Base-by-base conservation (phyloP, 805 yeast species). In the Candida stauntonica region DNA sequence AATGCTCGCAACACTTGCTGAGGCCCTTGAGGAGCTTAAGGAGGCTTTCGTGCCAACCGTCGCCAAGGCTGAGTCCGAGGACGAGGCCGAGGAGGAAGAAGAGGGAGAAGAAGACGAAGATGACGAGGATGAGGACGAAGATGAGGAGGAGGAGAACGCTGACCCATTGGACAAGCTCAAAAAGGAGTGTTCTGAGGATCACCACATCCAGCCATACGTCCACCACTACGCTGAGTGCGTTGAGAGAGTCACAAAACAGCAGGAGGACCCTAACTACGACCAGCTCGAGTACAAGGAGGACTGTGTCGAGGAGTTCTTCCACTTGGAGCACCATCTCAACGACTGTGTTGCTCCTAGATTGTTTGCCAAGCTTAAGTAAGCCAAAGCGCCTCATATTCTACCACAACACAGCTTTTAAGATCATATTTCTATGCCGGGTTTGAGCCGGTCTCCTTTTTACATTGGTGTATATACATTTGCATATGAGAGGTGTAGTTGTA, bases 261-360 rank as follows among this genome's bases (percentile, higher is more conserved):
- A 72, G 72, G 86, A 88, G 69, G 89, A 86, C 60, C 83, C 76
- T 52, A 95, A 72, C 54, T 89, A 91, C 63, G 96, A 67, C 20
- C 81, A 83, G 42, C 76, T 75, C 56, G 79, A 72, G 9, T 73
- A 86, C 74, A 91, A 91, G 70, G 99, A 91, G 73, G 97, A 91
- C 69, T 91, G 99, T 75, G 83, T 91, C 46, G 98, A 91, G 69
- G 99, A 91, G 69, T 91, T 85, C 66, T 91, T 91, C 87, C 98
- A 93, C 69, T 74, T 89, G 63, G 87, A 87, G 66, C 97, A 91
- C 67, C 86, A 94, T 72, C 54, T 89, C 57, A 87, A 86, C 67
- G 93, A 86, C 63, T 79, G 95, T 72, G 87, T 82, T 62, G 87
- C 95, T 47, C 95, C 95, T 67, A 82, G 79, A 66, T 72, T 89